Evolutionary conservation across 768 basidiomycete species (phyloP), one percentile per base, ranked within the genome.

Genomic region (Mrakia gelida): DNA sequence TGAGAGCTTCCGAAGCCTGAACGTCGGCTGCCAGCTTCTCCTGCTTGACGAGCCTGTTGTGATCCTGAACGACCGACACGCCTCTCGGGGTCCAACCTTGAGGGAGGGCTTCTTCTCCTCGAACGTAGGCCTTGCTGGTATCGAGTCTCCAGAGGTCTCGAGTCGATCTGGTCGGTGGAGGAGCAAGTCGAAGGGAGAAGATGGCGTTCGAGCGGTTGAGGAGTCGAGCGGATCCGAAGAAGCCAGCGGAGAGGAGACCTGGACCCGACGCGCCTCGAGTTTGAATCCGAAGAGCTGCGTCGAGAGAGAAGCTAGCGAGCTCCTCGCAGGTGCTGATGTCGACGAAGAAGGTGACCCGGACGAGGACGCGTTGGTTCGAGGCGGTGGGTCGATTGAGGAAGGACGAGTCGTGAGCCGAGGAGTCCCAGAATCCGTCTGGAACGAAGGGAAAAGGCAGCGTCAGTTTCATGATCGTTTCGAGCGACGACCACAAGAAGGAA

Each of bases 131-230:
- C 43, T 93, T 92, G 41, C 92, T 90, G 0, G 96, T 98, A 85
- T 99, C 94, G 73, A 98, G 86, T 59, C 95, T 87, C 97, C 96
- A 98, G 21, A 99, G 87, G 80, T 98, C 95, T 83, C 90, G 90
- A 2, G 93, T 89, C 0, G 92, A 94, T 63, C 93, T 90, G 28
- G 93, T 94, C 79, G 93, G 85, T 23, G 93, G 92, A 18, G 96
- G 95, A 3, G 90, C 89, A 45, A 98, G 87, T 65, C 89, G 88
- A 71, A 98, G 88, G 45, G 87, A 88, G 86, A 95, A 99, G 65
- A 97, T 88, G n/a, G 90, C 89, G 81, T 91, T 92, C 56, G 91
- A 89, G 85, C 92, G 92, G 45, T 90, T 87, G 28, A 94, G 86
- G 43, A 93, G 88, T 83, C 92, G 94, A 30, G 88, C 89, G 10